Percentiles rank a stretch among this genome's conserved stretches.
Conservation (phyloP, 2,329 filamentous ascomycete genomes). For the Aspergillus sp. region DNA sequence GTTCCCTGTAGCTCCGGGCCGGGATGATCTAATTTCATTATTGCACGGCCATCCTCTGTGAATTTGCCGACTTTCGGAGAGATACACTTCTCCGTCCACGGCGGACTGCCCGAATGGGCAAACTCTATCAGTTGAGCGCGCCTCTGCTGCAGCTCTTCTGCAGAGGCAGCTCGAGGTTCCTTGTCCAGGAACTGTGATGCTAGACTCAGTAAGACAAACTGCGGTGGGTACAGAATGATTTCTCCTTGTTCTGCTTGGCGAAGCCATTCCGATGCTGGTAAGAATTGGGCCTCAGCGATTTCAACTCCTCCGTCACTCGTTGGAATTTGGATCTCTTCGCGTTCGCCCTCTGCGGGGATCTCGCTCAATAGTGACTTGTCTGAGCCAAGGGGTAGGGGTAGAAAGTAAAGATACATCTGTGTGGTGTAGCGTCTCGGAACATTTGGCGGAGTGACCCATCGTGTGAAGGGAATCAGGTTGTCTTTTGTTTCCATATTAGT, state of each 20-base stretch:
- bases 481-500: slow-evolving; percentile 41
- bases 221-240: slow-evolving; percentile 87
- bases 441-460: slow-evolving; percentile 80
- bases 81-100: slow-evolving; percentile 51
- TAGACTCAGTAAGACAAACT: slow-evolving; percentile 63
- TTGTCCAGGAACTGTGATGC: slow-evolving; percentile 51
- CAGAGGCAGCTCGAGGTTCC: slow-evolving; percentile 24
- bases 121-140: slow-evolving; percentile 50
- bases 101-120: slow-evolving; percentile 45
- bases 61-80: slow-evolving; percentile 43
- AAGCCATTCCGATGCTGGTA: slow-evolving; percentile 70
- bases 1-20: slow-evolving; percentile 55
- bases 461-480: slow-evolving; percentile 75
- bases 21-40: slow-evolving; percentile 55
- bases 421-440: slow-evolving; percentile 80
- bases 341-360: slow-evolving; percentile 40
- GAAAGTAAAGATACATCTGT: slow-evolving; percentile 94
- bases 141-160: slow-evolving; percentile 35
- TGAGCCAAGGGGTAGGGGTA: slow-evolving; percentile 58
- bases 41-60: slow-evolving; percentile 48
- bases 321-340: slow-evolving; percentile 66
- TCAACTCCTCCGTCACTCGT: slow-evolving; percentile 69
- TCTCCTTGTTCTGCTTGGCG: slow-evolving; percentile 60
- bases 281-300: slow-evolving; percentile 75
- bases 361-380: slow-evolving; percentile 32